phyloP scores from a whole-genome alignment of 2,329 filamentous ascomycete species.

The Aspergillus oerlinghausenensis region DNA sequence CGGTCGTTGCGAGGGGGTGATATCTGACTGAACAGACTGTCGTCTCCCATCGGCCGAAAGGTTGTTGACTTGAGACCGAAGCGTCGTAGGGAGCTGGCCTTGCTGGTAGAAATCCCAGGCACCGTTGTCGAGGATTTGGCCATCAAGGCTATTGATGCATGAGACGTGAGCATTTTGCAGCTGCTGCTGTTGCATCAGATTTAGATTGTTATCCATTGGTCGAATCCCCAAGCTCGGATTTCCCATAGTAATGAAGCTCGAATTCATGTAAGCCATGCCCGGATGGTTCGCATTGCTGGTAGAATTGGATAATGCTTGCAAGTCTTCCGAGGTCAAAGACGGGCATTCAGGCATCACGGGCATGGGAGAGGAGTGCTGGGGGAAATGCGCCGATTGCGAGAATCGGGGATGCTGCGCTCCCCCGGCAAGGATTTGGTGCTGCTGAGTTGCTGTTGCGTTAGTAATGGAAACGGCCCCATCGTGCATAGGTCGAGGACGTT shows the following conservation, averaged over 20 bases:
- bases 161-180: constrained; percentile 14
- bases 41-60: constrained; percentile 26
- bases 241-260: constrained; percentile 15
- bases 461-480: constrained; percentile 52
- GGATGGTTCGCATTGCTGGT: constrained; percentile 37
- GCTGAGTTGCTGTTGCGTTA: constrained; percentile 52
- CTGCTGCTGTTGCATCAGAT: constrained; percentile 29
- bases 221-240: constrained; percentile 11
- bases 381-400: constrained; percentile 66
- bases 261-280: constrained; percentile 18
- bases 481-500: constrained; percentile 43
- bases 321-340: constrained; percentile 27
- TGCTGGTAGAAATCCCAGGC: constrained; percentile 25
- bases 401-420: constrained; percentile 85
- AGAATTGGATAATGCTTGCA: constrained; percentile 25
- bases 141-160: constrained; percentile 15
- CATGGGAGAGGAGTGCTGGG: constrained; percentile 28
- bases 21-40: constrained; percentile 37
- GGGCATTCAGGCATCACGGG: constrained; percentile 24
- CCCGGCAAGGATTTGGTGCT: constrained; percentile 76
- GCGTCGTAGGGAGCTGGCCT: constrained; percentile 16
- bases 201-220: constrained; percentile 21
- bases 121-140: constrained; percentile 20
- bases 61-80: constrained; percentile 20
- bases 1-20: constrained; percentile 45